phyloP scores from a whole-genome alignment of 176 grass and related monocot species.

The Lolium rigidum region DNA sequence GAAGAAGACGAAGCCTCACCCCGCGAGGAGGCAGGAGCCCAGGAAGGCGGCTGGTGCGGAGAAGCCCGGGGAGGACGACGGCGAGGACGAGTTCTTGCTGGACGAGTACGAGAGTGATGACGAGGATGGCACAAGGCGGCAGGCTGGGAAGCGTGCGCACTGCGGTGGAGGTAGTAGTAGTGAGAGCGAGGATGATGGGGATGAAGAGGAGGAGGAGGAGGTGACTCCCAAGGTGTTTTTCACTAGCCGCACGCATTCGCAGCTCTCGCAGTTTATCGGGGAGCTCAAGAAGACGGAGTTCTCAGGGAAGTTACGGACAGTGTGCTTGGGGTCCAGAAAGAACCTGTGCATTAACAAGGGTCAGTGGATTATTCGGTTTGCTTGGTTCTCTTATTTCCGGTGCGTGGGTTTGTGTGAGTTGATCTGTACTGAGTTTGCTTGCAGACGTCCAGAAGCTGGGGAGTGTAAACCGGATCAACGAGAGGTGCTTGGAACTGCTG shows the following conservation, averaged over 20 bases:
- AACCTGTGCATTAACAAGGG: constrained; percentile 81
- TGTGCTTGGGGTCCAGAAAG: constrained; percentile 93
- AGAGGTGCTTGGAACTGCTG: constrained; percentile 84
- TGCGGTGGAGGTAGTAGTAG: constrained; percentile 55
- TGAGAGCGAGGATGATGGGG: constrained; percentile 51
- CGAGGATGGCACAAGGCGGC: constrained; percentile 34
- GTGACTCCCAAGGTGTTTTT: constrained; percentile 89
- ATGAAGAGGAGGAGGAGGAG: constrained; percentile 64
- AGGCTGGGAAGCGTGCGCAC: constrained; percentile 49
- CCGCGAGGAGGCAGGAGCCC: constrained; percentile 15
- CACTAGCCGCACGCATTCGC: constrained; percentile 84
- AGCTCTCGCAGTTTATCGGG: constrained; percentile 86
- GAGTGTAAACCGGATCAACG: constrained; percentile 71
- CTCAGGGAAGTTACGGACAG: constrained; percentile 46
- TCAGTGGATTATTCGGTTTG: constrained; percentile 42
- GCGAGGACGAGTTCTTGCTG: constrained; percentile 68
- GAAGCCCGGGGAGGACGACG: constrained; percentile 40
- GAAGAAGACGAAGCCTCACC: constrained; percentile 35
- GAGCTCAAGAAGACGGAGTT: constrained; percentile 85
- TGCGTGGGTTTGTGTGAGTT: background rate
- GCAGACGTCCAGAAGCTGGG: constrained; percentile 81
- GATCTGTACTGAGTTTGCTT: constrained; percentile 33
- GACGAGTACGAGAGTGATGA: constrained; percentile 80
- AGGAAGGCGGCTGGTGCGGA: constrained; percentile 35
- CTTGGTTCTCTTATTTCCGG: background rate